Conservation (phyloP, 2,329 filamentous ascomycete genomes). For the Corynespora cassiicola region DNA sequence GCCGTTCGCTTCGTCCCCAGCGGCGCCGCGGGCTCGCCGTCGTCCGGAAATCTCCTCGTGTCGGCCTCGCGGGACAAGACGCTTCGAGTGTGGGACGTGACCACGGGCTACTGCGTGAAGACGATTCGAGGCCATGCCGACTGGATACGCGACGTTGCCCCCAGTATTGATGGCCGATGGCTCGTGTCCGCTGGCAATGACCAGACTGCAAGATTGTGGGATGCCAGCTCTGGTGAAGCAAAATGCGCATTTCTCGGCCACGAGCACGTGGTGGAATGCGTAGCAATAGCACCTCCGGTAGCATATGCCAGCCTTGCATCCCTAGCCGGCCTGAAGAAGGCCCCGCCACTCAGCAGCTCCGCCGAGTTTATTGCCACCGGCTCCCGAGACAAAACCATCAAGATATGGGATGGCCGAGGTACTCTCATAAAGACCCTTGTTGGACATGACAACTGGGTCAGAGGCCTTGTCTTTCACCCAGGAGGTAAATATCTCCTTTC, state of each 20-base stretch:
- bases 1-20: slow-evolving; percentile 88
- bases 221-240: slow-evolving; percentile 75
- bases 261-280: slow-evolving; percentile 86
- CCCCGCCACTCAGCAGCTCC: slow-evolving; percentile 74
- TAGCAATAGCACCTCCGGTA: slow-evolving; percentile 80
- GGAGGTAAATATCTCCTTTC: slow-evolving; percentile 89
- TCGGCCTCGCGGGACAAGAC: slow-evolving; percentile 86
- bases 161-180: slow-evolving; percentile 82
- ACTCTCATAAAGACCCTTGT: slow-evolving; percentile 82
- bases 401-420: slow-evolving; percentile 85
- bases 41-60: slow-evolving; percentile 84
- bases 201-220: slow-evolving; percentile 83
- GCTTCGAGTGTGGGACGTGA: slow-evolving; percentile 89
- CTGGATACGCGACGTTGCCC: slow-evolving; percentile 89
- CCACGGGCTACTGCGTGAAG: slow-evolving; percentile 89
- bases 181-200: slow-evolving; percentile 85
- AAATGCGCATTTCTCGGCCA: slow-evolving; percentile 85
- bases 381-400: slow-evolving; percentile 87
- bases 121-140: slow-evolving; percentile 85
- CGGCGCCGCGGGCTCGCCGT: slow-evolving; percentile 76
- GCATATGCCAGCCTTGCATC: slow-evolving; percentile 78
- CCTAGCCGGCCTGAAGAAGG: slow-evolving; percentile 82
- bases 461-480: slow-evolving; percentile 85
- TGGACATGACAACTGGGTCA: slow-evolving; percentile 95
- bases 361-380: slow-evolving; percentile 92